phyloP scores from a whole-genome alignment of 495 filamentous ascomycete genomes.

The Neurospora sp. region DNA sequence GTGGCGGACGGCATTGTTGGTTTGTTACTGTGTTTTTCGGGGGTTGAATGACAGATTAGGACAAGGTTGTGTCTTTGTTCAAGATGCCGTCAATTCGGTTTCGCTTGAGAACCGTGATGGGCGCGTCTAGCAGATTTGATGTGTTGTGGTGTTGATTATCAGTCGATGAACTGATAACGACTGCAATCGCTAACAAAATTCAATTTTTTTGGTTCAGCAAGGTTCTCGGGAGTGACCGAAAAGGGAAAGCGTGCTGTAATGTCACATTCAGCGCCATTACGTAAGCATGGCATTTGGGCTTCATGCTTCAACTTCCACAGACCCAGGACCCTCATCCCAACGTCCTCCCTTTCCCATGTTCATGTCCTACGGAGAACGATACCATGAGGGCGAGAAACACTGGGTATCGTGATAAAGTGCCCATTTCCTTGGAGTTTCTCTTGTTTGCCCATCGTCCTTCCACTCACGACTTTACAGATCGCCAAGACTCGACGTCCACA shows the following conservation, averaged over 20 bases:
- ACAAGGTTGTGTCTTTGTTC: neutral
- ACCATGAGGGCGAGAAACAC: neutral
- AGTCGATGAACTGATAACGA: neutral
- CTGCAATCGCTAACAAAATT: neutral
- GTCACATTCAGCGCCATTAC: neutral
- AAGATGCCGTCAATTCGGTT: slow-evolving; percentile 1
- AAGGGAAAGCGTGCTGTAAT: neutral
- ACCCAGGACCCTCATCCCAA: neutral
- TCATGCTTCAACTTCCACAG: neutral
- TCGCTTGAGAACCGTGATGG: neutral
- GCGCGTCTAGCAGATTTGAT: neutral
- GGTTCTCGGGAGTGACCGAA: neutral
- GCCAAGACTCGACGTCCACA: neutral
- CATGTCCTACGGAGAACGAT: no score
- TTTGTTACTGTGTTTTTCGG: neutral
- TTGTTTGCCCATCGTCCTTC: neutral
- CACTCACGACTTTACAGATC: neutral
- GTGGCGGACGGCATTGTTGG: slow-evolving; percentile 15
- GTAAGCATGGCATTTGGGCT: neutral
- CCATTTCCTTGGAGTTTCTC: neutral
- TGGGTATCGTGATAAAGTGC: neutral
- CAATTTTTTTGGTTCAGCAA: slow-evolving; percentile 8
- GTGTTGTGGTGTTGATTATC: neutral
- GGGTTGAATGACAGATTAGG: no score
- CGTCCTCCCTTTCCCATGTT: neutral